A percentile compares a stretch with the other conserved stretches of the same genome.
These are phyloP conservation scores for Phytophthora lateralis DNA, from an alignment of 352 stramenopile species.

Conservation along the genomic window DNA sequence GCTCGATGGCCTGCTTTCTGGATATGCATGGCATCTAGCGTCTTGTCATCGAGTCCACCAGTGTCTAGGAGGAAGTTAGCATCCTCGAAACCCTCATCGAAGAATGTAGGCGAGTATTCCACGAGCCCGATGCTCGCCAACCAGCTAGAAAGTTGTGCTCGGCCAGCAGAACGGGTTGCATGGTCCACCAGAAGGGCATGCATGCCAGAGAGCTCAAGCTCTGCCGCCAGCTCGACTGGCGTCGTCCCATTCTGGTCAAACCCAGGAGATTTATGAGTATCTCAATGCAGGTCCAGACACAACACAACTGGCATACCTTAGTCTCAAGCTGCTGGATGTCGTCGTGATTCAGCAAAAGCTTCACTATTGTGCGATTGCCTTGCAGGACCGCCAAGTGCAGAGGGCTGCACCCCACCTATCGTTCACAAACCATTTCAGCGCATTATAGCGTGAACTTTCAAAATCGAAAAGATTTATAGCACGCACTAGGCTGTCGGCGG, in stretches of 20 bases:
- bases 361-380: slow-evolving; percentile 51
- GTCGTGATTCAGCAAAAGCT: slow-evolving; percentile 52
- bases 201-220: slow-evolving; percentile 43
- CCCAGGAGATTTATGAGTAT: slow-evolving; percentile 5
- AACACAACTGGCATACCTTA: slow-evolving; percentile 36
- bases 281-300: neutral
- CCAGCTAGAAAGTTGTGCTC: slow-evolving; percentile 58
- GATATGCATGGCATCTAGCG: slow-evolving; percentile 67
- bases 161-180: slow-evolving; percentile 30
- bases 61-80: slow-evolving; percentile 54
- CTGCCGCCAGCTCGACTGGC: slow-evolving; percentile 58
- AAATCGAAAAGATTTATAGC: neutral
- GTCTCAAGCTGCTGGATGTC: slow-evolving; percentile 44
- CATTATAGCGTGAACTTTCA: neutral
- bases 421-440: neutral
- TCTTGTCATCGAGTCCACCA: slow-evolving; percentile 49
- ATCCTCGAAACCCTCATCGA: slow-evolving; percentile 72
- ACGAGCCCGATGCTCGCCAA: slow-evolving; percentile 75
- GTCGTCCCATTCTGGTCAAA: slow-evolving; percentile 51
- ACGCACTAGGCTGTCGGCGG: slow-evolving; percentile 42
- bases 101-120: slow-evolving; percentile 55
- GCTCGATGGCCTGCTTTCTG: slow-evolving; percentile 69
- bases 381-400: slow-evolving; percentile 72
- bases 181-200: slow-evolving; percentile 44
- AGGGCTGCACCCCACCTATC: slow-evolving; percentile 53